A percentile compares a stretch with the other conserved stretches of the same genome.
Evolutionary conservation across 257 asterid species (phyloP).

Genomic region (Scutellaria minor): DNA sequence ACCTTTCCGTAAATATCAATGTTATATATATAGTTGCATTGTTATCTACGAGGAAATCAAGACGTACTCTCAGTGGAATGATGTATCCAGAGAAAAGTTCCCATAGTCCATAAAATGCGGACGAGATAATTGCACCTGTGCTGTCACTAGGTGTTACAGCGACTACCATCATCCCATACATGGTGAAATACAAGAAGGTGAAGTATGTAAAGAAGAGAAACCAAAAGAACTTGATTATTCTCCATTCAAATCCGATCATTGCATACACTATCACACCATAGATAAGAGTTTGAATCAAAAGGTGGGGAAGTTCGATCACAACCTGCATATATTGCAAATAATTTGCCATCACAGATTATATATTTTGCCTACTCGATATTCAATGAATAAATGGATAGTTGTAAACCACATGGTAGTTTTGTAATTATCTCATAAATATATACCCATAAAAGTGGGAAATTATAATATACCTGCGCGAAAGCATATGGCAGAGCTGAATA

Average conservation of each 20-base stretch:
- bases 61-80: conserved; percentile 63
- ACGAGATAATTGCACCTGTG: conserved; percentile 60
- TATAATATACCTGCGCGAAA: conserved; percentile 54
- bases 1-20: not conserved
- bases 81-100: conserved; percentile 77
- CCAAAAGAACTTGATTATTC: conserved; percentile 65
- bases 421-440: not conserved
- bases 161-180: conserved; percentile 73
- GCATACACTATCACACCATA: conserved; percentile 64
- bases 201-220: conserved; percentile 66
- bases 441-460: not conserved
- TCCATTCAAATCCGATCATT: conserved; percentile 83
- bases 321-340: conserved; percentile 40
- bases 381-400: not conserved
- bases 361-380: not conserved
- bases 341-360: not conserved
- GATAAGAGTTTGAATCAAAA: conserved; percentile 52
- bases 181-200: conserved; percentile 71
- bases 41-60: not conserved
- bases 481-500: conserved; percentile 80
- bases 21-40: not conserved
- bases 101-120: conserved; percentile 62
- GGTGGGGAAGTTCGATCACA: conserved; percentile 64
- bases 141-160: conserved; percentile 72
- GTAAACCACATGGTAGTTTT: too few relatives aligned